Conservation (phyloP, 2,329 filamentous ascomycete species). For the Rhinocladiella similis region DNA sequence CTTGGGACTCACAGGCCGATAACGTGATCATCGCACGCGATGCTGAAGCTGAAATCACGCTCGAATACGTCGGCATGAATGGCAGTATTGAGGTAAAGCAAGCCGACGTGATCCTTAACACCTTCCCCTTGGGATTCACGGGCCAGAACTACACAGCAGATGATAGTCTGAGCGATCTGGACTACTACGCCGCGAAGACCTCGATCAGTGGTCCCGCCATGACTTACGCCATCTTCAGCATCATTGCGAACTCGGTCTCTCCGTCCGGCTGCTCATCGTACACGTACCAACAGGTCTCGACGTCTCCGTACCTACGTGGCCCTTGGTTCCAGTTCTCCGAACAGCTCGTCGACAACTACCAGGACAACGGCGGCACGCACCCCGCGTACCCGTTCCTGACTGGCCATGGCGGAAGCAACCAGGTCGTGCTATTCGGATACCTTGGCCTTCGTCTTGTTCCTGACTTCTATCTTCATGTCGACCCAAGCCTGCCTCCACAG, state of each 20-base stretch:
- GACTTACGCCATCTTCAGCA: constrained; percentile 70
- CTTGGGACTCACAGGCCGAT: constrained; percentile 57
- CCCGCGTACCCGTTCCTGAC: constrained; percentile 72
- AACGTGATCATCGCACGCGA: constrained; percentile 59
- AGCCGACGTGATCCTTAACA: constrained; percentile 67
- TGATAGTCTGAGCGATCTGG: constrained; percentile 57
- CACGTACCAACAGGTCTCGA: constrained; percentile 66
- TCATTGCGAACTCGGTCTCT: constrained; percentile 65
- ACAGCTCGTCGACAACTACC: constrained; percentile 62
- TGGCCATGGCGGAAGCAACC: constrained; percentile 68
- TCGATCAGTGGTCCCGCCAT: constrained; percentile 69
- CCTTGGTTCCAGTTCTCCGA: constrained; percentile 73
- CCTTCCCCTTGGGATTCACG: constrained; percentile 63
- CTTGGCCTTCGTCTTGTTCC: constrained; percentile 63
- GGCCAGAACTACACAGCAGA: constrained; percentile 50
- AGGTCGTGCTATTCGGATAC: constrained; percentile 67
- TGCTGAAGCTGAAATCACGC: constrained; percentile 57
- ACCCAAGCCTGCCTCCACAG: constrained; percentile 66
- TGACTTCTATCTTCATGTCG: constrained; percentile 57
- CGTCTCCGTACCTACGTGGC: constrained; percentile 63
- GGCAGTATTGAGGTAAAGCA: constrained; percentile 67
- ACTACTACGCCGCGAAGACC: constrained; percentile 70
- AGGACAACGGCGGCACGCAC: constrained; percentile 64
- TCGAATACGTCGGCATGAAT: constrained; percentile 68
- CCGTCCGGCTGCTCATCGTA: constrained; percentile 68